Conservation (phyloP, 176 grass and related monocot species). For the Ensete glaucum region DNA sequence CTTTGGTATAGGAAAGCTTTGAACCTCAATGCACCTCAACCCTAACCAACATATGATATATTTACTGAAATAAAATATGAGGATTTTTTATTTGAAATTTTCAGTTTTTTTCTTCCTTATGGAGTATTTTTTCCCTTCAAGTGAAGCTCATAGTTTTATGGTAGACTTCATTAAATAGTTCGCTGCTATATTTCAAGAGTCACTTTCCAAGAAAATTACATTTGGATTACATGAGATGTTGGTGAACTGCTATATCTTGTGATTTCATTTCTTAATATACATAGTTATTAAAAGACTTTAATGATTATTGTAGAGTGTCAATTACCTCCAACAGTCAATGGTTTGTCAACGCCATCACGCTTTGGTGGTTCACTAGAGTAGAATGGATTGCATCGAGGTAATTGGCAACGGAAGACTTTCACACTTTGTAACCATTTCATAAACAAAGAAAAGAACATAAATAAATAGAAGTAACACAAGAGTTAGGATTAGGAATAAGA, state of each 20-base stretch:
- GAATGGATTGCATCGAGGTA: slow-evolving; percentile 60
- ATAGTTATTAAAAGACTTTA: neutral
- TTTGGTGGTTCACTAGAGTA: slow-evolving; percentile 58
- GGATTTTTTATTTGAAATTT: neutral
- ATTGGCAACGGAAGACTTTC: slow-evolving; percentile 81
- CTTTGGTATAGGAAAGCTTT: too few species aligned
- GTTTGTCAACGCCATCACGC: slow-evolving; percentile 44
- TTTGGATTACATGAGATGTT: too few species aligned
- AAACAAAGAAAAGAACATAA: neutral
- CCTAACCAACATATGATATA: too few species aligned
- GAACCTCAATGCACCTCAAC: too few species aligned
- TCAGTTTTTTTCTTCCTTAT: neutral
- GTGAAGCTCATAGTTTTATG: too few species aligned
- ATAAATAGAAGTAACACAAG: neutral
- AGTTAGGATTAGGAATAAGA: neutral
- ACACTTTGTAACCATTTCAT: slow-evolving; percentile 40
- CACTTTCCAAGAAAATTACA: too few species aligned
- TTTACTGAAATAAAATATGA: neutral
- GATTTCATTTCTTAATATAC: too few species aligned
- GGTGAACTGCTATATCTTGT: too few species aligned
- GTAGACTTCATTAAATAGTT: too few species aligned
- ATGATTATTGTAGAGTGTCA: slow-evolving; percentile 17
- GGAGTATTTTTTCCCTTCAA: neutral
- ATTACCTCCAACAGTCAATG: slow-evolving; percentile 59
- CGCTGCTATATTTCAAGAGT: too few species aligned